Evolutionary conservation across 2,329 filamentous ascomycete genomes (phyloP), one percentile per base, ranked within the genome.

Genomic region (Paecilomyces niveus): DNA sequence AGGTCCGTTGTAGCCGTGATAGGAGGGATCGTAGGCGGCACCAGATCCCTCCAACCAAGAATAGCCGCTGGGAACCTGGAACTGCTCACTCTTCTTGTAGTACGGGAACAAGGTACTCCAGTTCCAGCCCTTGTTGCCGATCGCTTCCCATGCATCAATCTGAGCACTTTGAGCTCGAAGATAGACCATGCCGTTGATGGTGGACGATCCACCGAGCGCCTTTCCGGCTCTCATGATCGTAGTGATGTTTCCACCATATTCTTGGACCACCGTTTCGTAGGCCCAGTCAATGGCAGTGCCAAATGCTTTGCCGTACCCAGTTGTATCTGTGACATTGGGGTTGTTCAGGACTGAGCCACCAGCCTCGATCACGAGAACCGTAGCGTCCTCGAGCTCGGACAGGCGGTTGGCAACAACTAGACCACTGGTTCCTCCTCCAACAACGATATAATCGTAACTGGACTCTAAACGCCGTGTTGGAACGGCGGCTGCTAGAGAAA

Each of bases 111-210:
- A 57, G 15, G 29, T 68, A 8, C 65, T 55, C 71, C 70, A 73
- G 56, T 63, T 66, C 70, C 70, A 72, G 7, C 63, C 68, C 10
- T 64, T 49, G 51, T 71, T 72, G 0, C 70, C 69, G 31, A 70
- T 39, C 1, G 57, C 53, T 49, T 70, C 65, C 74, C 74, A 76
- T 3, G 68, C 66, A 58, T 76, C 68, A 22, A 76, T 68, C 62
- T 78, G 73, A 11, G 63, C 63, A 5, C 62, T 63, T 39, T 74
- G 67, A 3, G 72, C 68, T 9, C 74, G 70, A 5, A 67, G 68
- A 57, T 76, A 76, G 0, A 70, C 66, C 70, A 72, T 65, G 67
- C 72, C 76, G 64, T 80, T 79, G 56, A 80, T 77, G 9, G 70
- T 67, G 15, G 72, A 76, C 2, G 74, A 75, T 5, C 76, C 78